phyloP scores from a whole-genome alignment of 805 yeast genomes.

The Groenewaldozyma salmanticensis region DNA sequence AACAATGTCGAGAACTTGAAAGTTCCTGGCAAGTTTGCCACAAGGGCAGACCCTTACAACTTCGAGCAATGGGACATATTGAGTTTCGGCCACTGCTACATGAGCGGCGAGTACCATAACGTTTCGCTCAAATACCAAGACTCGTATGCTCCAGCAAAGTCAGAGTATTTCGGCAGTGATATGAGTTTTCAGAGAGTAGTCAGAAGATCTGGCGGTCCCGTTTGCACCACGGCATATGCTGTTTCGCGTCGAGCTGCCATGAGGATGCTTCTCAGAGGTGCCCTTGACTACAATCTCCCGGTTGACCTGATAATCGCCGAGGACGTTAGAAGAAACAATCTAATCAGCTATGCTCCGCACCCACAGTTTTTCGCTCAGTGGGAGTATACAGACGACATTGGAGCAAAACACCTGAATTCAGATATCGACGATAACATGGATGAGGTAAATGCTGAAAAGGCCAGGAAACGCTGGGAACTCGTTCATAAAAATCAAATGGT shows the following conservation, averaged over 20 bases:
- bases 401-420: slow-evolving; percentile 4
- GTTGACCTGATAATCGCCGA: slow-evolving; percentile 8
- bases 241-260: slow-evolving; percentile 8
- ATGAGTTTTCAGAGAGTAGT: slow-evolving; percentile 4
- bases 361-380: slow-evolving; percentile 10
- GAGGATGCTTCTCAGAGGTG: slow-evolving; percentile 8
- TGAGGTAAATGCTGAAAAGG: background rate
- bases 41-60: slow-evolving; percentile 9
- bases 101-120: background rate
- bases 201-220: slow-evolving; percentile 4
- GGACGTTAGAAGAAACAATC: background rate
- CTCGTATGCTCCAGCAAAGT: slow-evolving; percentile 2
- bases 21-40: background rate
- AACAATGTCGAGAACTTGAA: background rate
- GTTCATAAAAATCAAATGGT: no score
- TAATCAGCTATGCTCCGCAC: slow-evolving; percentile 5
- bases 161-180: slow-evolving; percentile 1
- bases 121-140: slow-evolving; percentile 1
- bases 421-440: background rate
- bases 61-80: slow-evolving; percentile 9
- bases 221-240: slow-evolving; percentile 11
- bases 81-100: slow-evolving; percentile 4
- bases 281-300: slow-evolving; percentile 3
- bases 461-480: no score
- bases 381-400: slow-evolving; percentile 9